Evolutionary conservation across 768 basidiomycete species (phyloP).

Genomic region (Lactarius hatsudake): DNA sequence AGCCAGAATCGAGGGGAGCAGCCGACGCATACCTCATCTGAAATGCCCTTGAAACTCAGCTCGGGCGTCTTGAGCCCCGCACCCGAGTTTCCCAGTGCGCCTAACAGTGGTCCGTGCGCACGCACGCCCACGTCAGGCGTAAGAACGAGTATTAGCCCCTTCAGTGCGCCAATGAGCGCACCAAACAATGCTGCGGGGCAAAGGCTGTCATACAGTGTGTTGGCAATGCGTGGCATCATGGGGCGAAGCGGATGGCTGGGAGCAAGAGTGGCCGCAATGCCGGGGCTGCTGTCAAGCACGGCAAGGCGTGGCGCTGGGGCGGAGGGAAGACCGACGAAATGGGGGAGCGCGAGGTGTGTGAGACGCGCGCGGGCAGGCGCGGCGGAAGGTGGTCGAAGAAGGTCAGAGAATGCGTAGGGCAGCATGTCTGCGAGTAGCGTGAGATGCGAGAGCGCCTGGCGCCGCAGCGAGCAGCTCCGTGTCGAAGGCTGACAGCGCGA

Average conservation of each 20-base stretch:
- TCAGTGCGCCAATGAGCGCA: conserved; percentile 28
- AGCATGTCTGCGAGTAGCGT: no score
- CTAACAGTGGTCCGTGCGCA: conserved; percentile 34
- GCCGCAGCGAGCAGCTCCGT: no score
- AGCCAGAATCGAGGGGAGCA: no score
- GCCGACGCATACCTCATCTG: conserved; percentile 32
- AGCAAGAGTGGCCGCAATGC: conserved; percentile 23
- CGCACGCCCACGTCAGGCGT: conserved; percentile 29
- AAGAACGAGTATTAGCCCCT: conserved; percentile 27
- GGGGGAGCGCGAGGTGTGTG: conserved; percentile 13
- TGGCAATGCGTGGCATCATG: conserved; percentile 31
- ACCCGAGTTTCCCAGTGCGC: conserved; percentile 33
- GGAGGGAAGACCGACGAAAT: conserved; percentile 14
- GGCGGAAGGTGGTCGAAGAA: no score
- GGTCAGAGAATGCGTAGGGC: no score
- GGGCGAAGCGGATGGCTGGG: conserved; percentile 32
- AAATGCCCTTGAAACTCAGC: conserved; percentile 30
- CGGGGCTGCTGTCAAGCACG: conserved; percentile 29
- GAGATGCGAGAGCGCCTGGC: no score
- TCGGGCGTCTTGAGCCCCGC: conserved; percentile 24
- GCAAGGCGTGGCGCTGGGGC: not conserved
- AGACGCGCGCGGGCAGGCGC: conserved; percentile 30
- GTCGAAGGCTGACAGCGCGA: no score
- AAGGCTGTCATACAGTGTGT: conserved; percentile 38
- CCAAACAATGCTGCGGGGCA: conserved; percentile 34